Percentiles rank a stretch among this genome's conserved stretches.
Conservation (phyloP, 176 grass and related monocot genomes). For the Miscanthus lutarioriparius region DNA sequence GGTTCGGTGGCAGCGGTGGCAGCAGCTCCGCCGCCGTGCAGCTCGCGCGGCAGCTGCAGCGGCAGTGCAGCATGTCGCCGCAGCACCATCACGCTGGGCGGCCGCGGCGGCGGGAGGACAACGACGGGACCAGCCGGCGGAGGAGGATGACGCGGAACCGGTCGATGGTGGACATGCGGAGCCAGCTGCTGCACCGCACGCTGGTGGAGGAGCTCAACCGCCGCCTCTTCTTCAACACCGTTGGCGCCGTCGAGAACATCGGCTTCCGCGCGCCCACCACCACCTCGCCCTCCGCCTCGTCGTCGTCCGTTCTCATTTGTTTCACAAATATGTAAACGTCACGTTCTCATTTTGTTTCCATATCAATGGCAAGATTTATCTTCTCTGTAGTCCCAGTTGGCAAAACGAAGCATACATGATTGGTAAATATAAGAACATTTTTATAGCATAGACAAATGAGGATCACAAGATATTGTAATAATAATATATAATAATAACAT, state of each 20-base stretch:
- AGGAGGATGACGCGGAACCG: slow-evolving; percentile 51
- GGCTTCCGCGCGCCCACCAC: slow-evolving; percentile 55
- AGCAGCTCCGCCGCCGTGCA: not conserved
- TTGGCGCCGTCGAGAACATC: slow-evolving; percentile 80
- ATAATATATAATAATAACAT: no score
- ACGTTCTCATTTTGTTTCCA: no score
- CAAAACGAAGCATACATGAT: no score
- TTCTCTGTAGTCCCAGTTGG: no score
- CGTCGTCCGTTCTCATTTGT: not conserved
- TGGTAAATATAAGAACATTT: no score
- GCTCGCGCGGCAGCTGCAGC: slow-evolving; percentile 13
- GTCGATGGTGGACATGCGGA: slow-evolving; percentile 84
- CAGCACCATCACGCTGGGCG: slow-evolving; percentile 24
- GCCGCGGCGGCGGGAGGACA: slow-evolving; percentile 31
- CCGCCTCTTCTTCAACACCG: slow-evolving; percentile 91
- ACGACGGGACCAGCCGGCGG: not conserved
- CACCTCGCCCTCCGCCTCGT: not conserved
- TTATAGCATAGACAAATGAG: no score
- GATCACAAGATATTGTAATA: no score
- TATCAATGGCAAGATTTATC: no score
- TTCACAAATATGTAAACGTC: no score
- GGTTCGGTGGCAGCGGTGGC: slow-evolving; percentile 22
- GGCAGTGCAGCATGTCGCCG: slow-evolving; percentile 30
- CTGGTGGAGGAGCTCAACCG: slow-evolving; percentile 90
- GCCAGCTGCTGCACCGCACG: slow-evolving; percentile 74